phyloP scores from a whole-genome alignment of 1,284 basidiomycete genomes.

The Phaffia rhodozyma region DNA sequence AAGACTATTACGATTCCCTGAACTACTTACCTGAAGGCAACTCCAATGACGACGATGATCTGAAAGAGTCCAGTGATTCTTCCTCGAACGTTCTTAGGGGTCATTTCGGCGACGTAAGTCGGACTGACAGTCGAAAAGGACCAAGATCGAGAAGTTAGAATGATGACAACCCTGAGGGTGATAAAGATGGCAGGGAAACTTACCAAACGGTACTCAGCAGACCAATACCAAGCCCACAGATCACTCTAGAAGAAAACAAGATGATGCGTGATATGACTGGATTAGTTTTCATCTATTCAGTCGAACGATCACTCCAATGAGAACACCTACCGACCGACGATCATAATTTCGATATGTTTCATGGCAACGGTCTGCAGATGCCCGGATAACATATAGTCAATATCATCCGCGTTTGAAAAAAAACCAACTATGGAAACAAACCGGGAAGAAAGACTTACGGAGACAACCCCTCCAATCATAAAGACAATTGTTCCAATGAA shows the following conservation, averaged over 20 bases:
- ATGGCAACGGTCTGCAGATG: conserved; percentile 16
- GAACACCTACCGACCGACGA: too few relatives aligned
- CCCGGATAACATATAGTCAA: conserved; percentile 15
- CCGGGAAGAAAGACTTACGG: conserved; percentile 31
- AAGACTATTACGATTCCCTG: background rate
- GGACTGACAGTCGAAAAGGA: conserved; percentile 44
- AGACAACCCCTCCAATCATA: conserved; percentile 47
- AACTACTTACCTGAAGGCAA: conserved; percentile 23
- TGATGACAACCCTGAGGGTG: background rate
- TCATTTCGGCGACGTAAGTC: conserved; percentile 64
- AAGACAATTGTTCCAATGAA: conserved; percentile 51
- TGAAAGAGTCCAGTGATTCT: conserved; percentile 62
- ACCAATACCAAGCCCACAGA: conserved; percentile 57
- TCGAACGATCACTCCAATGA: conserved; percentile 26
- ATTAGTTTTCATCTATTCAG: too few relatives aligned
- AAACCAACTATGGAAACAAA: conserved; percentile 36
- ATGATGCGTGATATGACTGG: too few relatives aligned
- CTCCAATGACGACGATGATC: conserved; percentile 50
- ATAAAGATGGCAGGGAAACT: background rate
- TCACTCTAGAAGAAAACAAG: conserved; percentile 58
- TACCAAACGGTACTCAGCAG: background rate
- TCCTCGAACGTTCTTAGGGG: conserved; percentile 57
- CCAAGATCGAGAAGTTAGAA: background rate
- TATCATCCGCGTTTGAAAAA: conserved; percentile 8
- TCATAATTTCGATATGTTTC: conserved; percentile 9